These are phyloP conservation scores for Dalechampia spathulata DNA, from an alignment of 441 rosid genomes.

Conservation along the genomic window DNA sequence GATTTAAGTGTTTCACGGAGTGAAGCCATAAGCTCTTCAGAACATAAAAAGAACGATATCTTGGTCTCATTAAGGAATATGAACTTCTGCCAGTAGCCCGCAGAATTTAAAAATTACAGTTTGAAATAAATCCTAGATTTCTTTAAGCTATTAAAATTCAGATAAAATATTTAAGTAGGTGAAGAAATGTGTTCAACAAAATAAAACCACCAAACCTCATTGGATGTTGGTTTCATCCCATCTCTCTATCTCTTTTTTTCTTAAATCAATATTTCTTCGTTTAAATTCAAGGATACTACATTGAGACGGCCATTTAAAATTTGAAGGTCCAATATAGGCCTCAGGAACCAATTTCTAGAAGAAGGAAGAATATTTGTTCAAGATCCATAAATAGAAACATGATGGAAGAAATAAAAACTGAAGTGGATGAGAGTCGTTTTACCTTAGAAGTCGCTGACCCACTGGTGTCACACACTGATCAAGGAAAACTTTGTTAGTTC, in stretches of 20 bases:
- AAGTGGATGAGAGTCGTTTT: slow-evolving; percentile 10
- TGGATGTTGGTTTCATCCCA: neutral
- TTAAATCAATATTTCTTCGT: slow-evolving; percentile 8
- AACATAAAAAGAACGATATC: slow-evolving; percentile 81
- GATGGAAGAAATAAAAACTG: slow-evolving; percentile 7
- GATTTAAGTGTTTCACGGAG: slow-evolving; percentile 80
- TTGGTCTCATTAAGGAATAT: slow-evolving; percentile 41
- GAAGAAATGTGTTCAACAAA: neutral
- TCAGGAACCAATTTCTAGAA: slow-evolving; percentile 90
- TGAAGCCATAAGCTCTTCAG: slow-evolving; percentile 76
- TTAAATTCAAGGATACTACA: slow-evolving; percentile 67
- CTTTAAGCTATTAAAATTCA: neutral
- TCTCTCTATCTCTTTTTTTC: neutral
- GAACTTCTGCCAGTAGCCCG: slow-evolving; percentile 10
- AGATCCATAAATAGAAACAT: slow-evolving; percentile 12
- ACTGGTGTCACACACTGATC: slow-evolving; percentile 86
- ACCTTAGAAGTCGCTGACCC: slow-evolving; percentile 93
- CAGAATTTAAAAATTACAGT: slow-evolving; percentile 4
- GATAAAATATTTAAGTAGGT: neutral
- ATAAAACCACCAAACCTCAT: slow-evolving; percentile 7
- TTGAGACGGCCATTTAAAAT: slow-evolving; percentile 70
- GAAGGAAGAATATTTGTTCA: slow-evolving; percentile 18
- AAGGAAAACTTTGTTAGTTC: slow-evolving; percentile 27
- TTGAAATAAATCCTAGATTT: neutral
- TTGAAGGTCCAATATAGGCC: slow-evolving; percentile 86